Percentiles rank a stretch among this genome's conserved stretches.
Evolutionary conservation across 1,284 basidiomycete genomes (phyloP).

Genomic region (Polyporus tsugae): DNA sequence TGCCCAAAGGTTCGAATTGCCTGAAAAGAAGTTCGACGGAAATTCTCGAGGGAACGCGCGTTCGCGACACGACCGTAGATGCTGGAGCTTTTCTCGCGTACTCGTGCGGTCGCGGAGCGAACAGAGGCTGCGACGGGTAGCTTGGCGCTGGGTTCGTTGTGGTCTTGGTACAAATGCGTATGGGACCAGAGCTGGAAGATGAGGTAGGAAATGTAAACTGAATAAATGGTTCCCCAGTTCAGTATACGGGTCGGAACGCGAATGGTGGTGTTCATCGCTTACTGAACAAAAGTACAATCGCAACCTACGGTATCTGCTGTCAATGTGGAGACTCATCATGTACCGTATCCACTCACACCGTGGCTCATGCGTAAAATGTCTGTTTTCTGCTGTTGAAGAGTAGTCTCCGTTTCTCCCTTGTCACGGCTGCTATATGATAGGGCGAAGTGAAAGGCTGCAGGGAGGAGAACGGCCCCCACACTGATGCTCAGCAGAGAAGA

Average conservation of each 20-base stretch:
- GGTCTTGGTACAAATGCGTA: slow-evolving; percentile 78
- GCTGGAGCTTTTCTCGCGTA: slow-evolving; percentile 35
- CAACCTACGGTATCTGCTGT: slow-evolving; percentile 51
- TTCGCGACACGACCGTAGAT: slow-evolving; percentile 31
- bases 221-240: neutral
- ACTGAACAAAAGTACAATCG: slow-evolving; percentile 78
- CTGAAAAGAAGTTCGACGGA: slow-evolving; percentile 16
- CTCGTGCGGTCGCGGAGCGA: slow-evolving; percentile 36
- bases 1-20: slow-evolving; percentile 15
- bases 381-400: slow-evolving; percentile 43
- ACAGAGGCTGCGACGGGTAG: slow-evolving; percentile 41
- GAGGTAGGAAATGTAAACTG: slow-evolving; percentile 80
- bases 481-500: slow-evolving; percentile 85
- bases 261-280: slow-evolving; percentile 34
- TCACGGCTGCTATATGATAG: slow-evolving; percentile 46
- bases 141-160: slow-evolving; percentile 47
- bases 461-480: slow-evolving; percentile 82
- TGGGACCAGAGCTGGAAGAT: slow-evolving; percentile 92
- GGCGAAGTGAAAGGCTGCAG: slow-evolving; percentile 78
- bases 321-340: neutral
- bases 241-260: neutral
- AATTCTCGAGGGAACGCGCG: slow-evolving; percentile 24
- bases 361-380: slow-evolving; percentile 86
- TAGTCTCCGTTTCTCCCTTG: slow-evolving; percentile 36
- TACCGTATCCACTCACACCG: slow-evolving; percentile 61